These are phyloP conservation scores for Lenwebbia sp. DNA, from an alignment of 345 rosid species.

Conservation along the genomic window DNA sequence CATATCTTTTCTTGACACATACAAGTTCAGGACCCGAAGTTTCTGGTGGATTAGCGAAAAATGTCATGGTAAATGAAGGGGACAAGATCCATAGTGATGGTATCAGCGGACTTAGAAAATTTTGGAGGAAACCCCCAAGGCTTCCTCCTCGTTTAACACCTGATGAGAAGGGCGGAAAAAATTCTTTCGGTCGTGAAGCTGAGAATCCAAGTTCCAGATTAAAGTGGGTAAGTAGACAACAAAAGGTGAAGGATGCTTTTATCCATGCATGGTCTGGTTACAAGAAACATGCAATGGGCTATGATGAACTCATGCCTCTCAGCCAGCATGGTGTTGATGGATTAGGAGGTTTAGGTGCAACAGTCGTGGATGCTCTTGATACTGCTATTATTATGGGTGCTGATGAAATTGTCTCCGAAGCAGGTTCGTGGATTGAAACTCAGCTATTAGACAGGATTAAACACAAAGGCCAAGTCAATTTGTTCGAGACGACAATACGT, in stretches of 20 bases:
- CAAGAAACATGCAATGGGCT: conserved; percentile 78
- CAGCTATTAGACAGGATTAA: conserved; percentile 71
- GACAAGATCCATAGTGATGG: conserved; percentile 22
- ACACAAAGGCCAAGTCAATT: conserved; percentile 88
- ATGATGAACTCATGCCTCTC: conserved; percentile 89
- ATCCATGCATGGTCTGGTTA: conserved; percentile 94
- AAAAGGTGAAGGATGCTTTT: conserved; percentile 75
- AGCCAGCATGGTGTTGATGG: conserved; percentile 71
- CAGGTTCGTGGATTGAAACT: conserved; percentile 74
- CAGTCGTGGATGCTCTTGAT: conserved; percentile 93
- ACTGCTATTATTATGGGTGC: conserved; percentile 96
- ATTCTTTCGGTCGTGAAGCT: conserved; percentile 9
- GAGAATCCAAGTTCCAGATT: conserved; percentile 15
- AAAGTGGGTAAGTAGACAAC: conserved; percentile 61
- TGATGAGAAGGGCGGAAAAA: conserved; percentile 36
- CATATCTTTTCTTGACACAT: conserved; percentile 45
- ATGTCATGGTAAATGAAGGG: conserved; percentile 11
- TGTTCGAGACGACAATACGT: conserved; percentile 97
- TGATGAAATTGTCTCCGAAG: conserved; percentile 73
- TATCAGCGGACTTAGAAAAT: conserved; percentile 31
- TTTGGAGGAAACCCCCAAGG: conserved; percentile 78
- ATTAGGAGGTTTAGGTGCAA: conserved; percentile 96
- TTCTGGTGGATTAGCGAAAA: conserved; percentile 16
- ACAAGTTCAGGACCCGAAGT: conserved; percentile 22
- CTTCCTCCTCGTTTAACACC: conserved; percentile 87